Evolutionary conservation across 495 filamentous ascomycete species (phyloP), one percentile per base, ranked within the genome.

Genomic region (Gamarada debralockiae): DNA sequence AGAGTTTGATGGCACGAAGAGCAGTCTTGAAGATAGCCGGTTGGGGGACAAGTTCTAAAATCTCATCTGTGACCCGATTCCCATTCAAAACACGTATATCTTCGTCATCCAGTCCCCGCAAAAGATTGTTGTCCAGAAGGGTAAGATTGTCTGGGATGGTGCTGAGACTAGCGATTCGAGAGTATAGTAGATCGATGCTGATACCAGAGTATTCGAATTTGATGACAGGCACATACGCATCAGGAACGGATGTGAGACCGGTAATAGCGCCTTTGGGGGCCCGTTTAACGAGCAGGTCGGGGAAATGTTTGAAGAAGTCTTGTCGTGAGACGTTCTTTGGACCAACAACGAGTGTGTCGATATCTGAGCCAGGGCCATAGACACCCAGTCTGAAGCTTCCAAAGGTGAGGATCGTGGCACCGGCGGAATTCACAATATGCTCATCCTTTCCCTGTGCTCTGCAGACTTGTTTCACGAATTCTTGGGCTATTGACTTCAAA

Each of bases 341-440:
- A 23, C 82, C 90, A 24, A 96, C 85, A 34, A 97, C 81, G 15
- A 98, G 81, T 14, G 93, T 97, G 71, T 98, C 93, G 60, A 98
- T 96, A 81, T 98, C 93, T 29, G 95, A 96, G 40, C 89, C 90
- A 46, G 93, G 93, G 2, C 91, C 92, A 72, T 91, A 96, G 38
- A 96, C 93, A 37, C 95, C 95, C 8, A 98, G 72, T 23, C 89
- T 81, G 67, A 89, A 98, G 70, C 95, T 97, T 47, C 93, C 93
- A 68, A 87, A 98, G 0, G 95, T 91, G 65, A 92, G 95, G 36
- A 98, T 83, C 70, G 91, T 89, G 33, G 91, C 95, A 38, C 90
- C 89, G 0, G 89, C 84, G 52, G 83, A 80, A 37, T 91, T 86
- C 22, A 95, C 79, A 14, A 90, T 76, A 20, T 84, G 81, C 17